A percentile compares a stretch with the other conserved stretches of the same genome.
Evolutionary conservation across 331 rosid genomes (phyloP).

Genomic region (Acacia pycnantha): DNA sequence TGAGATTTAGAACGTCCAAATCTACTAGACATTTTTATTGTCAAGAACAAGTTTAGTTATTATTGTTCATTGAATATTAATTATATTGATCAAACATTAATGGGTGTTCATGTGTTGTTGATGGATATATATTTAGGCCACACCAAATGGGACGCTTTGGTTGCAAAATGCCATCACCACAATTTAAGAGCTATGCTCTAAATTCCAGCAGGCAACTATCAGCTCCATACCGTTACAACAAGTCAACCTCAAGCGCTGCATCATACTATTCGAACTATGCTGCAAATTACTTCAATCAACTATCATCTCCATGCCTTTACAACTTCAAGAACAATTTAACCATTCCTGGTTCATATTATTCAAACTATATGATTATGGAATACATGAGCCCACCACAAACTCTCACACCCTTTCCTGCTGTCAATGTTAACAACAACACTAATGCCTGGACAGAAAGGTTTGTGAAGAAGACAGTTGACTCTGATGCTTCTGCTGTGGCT

Average conservation of each 20-base stretch:
- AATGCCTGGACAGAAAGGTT: background rate
- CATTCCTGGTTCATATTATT: background rate
- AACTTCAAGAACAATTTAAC: background rate
- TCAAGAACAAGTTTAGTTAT: background rate
- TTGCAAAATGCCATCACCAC: background rate
- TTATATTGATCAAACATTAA: background rate
- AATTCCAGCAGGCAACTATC: background rate
- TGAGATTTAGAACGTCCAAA: no score
- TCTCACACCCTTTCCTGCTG: background rate
- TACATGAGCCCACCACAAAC: background rate
- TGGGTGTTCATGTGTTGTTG: background rate
- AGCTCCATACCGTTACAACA: background rate
- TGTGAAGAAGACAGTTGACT: background rate
- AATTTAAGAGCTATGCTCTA: background rate
- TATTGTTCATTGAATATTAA: no score
- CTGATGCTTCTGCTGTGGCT: background rate
- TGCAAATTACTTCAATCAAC: background rate
- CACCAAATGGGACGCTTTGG: background rate
- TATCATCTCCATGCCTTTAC: background rate
- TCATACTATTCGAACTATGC: background rate
- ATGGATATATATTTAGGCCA: background rate
- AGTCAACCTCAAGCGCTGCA: no score
- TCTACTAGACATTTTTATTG: no score
- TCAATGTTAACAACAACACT: background rate
- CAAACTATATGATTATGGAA: background rate